Conservation (phyloP, 495 filamentous ascomycete species). For the Aspergillus sclerotiicarbonarius region DNA sequence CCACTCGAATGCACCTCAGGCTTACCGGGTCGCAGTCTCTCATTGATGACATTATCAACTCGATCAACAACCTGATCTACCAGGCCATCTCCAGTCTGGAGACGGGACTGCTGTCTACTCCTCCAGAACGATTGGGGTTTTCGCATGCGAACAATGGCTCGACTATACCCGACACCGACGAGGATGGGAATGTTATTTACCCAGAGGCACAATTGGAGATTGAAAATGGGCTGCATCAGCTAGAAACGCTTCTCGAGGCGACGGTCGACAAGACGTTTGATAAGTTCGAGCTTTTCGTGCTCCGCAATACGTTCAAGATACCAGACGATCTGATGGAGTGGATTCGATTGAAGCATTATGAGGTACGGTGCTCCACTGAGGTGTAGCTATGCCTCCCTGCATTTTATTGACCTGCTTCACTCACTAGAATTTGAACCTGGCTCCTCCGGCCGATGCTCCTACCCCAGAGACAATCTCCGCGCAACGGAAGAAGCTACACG, state of each 20-base stretch:
- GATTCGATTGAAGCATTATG: conserved; percentile 83
- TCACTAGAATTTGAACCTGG: conserved; percentile 37
- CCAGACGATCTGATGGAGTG: conserved; percentile 68
- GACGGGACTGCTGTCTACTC: conserved; percentile 66
- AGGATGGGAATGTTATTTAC: conserved; percentile 51
- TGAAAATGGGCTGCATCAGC: conserved; percentile 83
- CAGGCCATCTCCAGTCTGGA: conserved; percentile 82
- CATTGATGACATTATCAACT: conserved; percentile 97
- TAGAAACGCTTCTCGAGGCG: conserved; percentile 88
- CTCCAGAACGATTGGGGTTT: conserved; percentile 77
- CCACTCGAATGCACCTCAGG: conserved; percentile 16
- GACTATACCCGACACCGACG: conserved; percentile 51
- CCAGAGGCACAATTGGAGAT: conserved; percentile 73
- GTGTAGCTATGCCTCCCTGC: neutral
- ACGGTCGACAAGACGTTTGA: conserved; percentile 79
- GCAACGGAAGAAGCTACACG: conserved; percentile 74
- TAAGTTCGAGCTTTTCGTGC: conserved; percentile 75
- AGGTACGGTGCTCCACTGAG: conserved; percentile 47
- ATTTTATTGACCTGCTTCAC: conserved; percentile 3
- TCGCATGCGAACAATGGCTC: conserved; percentile 38
- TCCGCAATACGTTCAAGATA: conserved; percentile 85
- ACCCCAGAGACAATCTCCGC: conserved; percentile 63
- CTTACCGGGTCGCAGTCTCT: conserved; percentile 60
- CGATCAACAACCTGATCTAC: conserved; percentile 85
- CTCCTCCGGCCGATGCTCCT: conserved; percentile 39